phyloP scores from a whole-genome alignment of 768 basidiomycete species.

The Macrocybe gigantea region DNA sequence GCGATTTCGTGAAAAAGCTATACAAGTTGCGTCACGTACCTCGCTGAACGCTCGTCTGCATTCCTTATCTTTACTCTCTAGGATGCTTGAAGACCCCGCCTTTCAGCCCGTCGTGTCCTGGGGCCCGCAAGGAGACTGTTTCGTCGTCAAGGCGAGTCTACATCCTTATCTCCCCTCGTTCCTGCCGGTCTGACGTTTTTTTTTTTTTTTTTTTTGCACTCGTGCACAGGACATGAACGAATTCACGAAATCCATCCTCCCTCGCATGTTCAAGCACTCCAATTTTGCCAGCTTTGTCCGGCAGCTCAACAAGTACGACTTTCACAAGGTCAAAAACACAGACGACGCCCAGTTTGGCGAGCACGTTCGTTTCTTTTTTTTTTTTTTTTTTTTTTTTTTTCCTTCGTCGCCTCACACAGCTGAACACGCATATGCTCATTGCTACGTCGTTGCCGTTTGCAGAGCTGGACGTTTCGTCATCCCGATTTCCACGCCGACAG shows the following conservation, averaged over 20 bases:
- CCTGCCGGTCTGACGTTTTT: background rate
- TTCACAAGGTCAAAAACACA: constrained; percentile 91
- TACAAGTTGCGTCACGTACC: constrained; percentile 60
- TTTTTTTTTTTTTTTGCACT: background rate
- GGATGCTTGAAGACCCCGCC: constrained; percentile 82
- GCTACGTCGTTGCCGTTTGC: background rate
- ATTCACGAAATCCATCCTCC: constrained; percentile 86
- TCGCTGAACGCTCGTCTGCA: background rate
- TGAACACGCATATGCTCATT: background rate
- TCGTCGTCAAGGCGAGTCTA: constrained; percentile 70
- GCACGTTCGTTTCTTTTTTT: constrained; percentile 34
- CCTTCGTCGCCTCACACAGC: background rate
- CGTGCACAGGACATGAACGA: constrained; percentile 77
- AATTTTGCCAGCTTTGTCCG: constrained; percentile 92
- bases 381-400: background rate
- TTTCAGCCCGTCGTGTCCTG: constrained; percentile 75
- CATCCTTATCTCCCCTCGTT: no score
- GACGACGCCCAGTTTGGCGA: constrained; percentile 72
- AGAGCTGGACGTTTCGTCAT: constrained; percentile 58
- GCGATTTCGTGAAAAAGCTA: constrained; percentile 91
- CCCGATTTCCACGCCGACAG: constrained; percentile 53
- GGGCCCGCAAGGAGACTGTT: constrained; percentile 81
- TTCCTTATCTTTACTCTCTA: constrained; percentile 18
- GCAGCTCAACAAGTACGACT: constrained; percentile 95
- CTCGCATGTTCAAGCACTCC: constrained; percentile 91